Percentiles rank a stretch among this genome's conserved stretches.
Conservation (phyloP, 1,139 yeast species). For the Blastobotrys illinoisensis region DNA sequence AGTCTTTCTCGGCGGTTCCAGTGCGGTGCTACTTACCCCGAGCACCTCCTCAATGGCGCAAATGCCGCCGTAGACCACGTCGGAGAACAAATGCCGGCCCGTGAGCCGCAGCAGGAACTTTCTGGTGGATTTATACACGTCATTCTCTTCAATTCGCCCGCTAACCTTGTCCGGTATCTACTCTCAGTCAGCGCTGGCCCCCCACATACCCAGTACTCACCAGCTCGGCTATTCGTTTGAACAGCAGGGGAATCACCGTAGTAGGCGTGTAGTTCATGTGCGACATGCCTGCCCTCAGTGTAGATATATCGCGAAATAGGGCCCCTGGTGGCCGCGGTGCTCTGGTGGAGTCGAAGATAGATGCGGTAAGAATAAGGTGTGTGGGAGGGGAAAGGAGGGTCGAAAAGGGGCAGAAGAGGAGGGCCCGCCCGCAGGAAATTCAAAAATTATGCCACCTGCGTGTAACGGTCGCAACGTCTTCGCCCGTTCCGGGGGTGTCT, state of each 20-base stretch:
- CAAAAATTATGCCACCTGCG: neutral
- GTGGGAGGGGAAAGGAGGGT: neutral
- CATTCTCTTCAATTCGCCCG: slow-evolving; percentile 24
- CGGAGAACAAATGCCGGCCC: slow-evolving; percentile 22
- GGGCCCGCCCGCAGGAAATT: neutral
- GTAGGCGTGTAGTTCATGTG: slow-evolving; percentile 11
- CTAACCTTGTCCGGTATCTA: slow-evolving; percentile 28
- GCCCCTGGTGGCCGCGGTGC: neutral
- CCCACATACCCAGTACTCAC: slow-evolving; percentile 8
- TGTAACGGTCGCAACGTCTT: neutral
- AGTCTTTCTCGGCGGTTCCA: neutral
- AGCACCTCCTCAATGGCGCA: slow-evolving; percentile 6
- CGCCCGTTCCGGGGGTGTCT: neutral
- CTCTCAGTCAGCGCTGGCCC: neutral
- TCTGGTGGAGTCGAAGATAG: neutral
- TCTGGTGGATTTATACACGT: slow-evolving; percentile 19
- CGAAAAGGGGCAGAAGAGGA: neutral
- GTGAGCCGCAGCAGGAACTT: slow-evolving; percentile 20
- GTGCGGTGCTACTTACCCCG: slow-evolving; percentile 5
- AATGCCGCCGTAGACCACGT: slow-evolving; percentile 19
- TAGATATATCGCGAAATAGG: neutral
- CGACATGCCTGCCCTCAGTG: neutral
- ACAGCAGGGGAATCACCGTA: slow-evolving; percentile 13
- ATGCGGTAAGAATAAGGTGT: neutral
- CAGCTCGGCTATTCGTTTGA: slow-evolving; percentile 13